Conservation (phyloP, 140 eudicot species). For the Senecio squalidus region DNA sequence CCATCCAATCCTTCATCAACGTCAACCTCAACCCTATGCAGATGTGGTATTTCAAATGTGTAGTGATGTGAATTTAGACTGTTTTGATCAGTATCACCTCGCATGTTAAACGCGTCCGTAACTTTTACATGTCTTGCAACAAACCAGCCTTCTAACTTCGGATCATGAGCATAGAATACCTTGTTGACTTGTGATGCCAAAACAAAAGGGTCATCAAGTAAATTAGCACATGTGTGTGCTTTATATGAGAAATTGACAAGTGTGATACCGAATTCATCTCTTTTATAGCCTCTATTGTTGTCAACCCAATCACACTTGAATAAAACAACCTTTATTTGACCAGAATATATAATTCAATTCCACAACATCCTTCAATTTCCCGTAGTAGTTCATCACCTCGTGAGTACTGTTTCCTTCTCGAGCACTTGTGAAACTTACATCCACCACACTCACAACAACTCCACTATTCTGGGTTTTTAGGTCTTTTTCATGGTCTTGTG, state of each 20-base stretch:
- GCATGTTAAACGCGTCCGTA: conserved; percentile 14
- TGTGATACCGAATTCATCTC: too few relatives aligned
- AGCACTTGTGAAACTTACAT: conserved; percentile 21
- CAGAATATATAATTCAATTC: neutral
- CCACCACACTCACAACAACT: conserved; percentile 12
- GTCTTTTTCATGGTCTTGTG: too few relatives aligned
- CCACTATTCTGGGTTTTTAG: conserved; percentile 33
- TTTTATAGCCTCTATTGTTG: too few relatives aligned
- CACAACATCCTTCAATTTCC: neutral
- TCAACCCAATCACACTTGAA: too few relatives aligned
- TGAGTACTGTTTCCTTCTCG: conserved; percentile 7
- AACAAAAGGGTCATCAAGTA: conserved; percentile 6
- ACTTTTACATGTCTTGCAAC: too few relatives aligned
- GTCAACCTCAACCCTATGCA: neutral
- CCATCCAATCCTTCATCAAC: neutral
- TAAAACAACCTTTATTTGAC: too few relatives aligned
- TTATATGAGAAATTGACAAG: conserved; percentile 4
- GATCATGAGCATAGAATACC: too few relatives aligned
- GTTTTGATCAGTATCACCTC: too few relatives aligned
- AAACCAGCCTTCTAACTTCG: neutral
- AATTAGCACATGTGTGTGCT: neutral
- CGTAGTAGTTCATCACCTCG: too few relatives aligned
- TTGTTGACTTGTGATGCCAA: neutral
- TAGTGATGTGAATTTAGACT: neutral
- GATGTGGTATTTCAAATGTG: conserved; percentile 1